Percentiles rank a stretch among this genome's conserved stretches.
Conservation (phyloP, 176 grass and related monocot genomes). For the Oryza nivara region DNA sequence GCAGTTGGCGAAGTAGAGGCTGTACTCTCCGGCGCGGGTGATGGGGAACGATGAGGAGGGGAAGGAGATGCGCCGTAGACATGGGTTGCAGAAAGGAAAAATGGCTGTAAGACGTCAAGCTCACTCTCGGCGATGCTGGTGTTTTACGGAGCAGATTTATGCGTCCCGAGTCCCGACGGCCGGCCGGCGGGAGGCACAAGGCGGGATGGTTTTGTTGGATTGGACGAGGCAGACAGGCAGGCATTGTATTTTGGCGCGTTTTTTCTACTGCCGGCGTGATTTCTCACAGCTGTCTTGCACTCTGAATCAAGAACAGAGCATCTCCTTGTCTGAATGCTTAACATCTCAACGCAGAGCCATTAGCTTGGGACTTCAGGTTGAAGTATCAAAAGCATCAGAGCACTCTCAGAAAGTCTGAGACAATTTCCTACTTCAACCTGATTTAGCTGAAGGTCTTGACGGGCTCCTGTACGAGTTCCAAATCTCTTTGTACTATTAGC, state of each 20-base stretch:
- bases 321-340: not conserved
- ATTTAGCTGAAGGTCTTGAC: too few species aligned
- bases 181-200: not conserved
- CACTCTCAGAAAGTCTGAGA: not conserved
- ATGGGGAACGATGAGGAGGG: conserved; percentile 51
- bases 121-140: not conserved
- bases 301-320: not conserved
- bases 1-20: conserved; percentile 92
- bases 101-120: not conserved
- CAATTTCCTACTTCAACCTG: not conserved
- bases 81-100: conserved; percentile 37
- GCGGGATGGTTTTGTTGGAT: not conserved
- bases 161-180: too few species aligned
- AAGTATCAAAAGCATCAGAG: not conserved
- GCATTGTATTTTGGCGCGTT: not conserved
- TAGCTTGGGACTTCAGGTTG: not conserved
- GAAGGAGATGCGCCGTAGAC: conserved; percentile 27
- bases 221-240: not conserved
- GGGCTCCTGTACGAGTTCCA: too few species aligned
- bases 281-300: not conserved
- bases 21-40: conserved; percentile 73
- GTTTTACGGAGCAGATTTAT: not conserved
- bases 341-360: not conserved
- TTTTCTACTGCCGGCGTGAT: not conserved
- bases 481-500: too few species aligned